These are phyloP conservation scores for Garcia nutans DNA, from an alignment of 345 rosid species.

Conservation along the genomic window DNA sequence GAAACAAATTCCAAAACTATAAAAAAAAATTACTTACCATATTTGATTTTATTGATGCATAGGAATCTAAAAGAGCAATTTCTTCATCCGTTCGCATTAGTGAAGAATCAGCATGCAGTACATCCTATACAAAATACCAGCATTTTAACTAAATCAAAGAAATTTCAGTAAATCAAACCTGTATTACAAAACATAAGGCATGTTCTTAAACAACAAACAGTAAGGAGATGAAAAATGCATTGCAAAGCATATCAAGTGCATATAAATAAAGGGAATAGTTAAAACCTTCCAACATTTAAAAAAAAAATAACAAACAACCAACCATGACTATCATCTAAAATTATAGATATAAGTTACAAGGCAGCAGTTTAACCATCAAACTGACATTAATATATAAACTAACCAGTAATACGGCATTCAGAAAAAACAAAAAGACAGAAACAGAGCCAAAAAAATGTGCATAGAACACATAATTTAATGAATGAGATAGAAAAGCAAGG, in stretches of 20 bases:
- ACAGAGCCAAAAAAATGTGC: background rate
- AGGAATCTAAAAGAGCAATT: conserved; percentile 60
- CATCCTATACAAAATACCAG: conserved; percentile 48
- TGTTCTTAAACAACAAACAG: background rate
- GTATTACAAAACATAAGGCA: conserved; percentile 2
- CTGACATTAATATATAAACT: background rate
- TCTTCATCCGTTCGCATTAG: conserved; percentile 72
- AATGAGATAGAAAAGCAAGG: background rate
- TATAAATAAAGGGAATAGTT: background rate
- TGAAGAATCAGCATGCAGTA: conserved; percentile 61
- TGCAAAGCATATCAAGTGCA: background rate
- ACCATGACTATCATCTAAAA: background rate
- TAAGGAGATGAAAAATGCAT: background rate
- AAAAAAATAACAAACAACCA: background rate
- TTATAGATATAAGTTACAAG: background rate
- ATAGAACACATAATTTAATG: background rate
- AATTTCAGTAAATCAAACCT: background rate
- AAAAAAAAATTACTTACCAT: conserved; percentile 54
- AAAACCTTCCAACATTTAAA: background rate
- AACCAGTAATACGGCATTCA: background rate
- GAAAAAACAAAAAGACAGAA: background rate
- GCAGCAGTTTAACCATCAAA: background rate
- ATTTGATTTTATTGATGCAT: conserved; percentile 67
- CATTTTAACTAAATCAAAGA: conserved; percentile 5
- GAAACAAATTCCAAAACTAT: background rate